These are phyloP conservation scores for Aristolochia fimbriata DNA, from an alignment of 164 flowering plant species.

Conservation along the genomic window DNA sequence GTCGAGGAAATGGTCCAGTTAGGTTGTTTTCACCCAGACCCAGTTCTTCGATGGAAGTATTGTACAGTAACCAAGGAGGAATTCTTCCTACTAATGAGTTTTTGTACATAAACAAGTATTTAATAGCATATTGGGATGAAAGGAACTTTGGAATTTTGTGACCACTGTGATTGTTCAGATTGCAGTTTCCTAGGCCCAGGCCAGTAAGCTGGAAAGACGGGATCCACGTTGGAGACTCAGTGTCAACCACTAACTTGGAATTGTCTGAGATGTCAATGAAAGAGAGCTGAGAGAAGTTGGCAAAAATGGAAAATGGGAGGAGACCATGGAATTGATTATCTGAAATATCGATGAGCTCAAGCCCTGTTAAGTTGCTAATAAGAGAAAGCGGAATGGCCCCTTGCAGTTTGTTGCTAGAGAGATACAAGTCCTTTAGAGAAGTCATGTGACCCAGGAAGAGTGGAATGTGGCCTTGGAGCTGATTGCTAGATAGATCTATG, in stretches of 20 bases:
- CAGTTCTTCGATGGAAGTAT: not conserved
- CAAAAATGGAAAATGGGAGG: conserved; percentile 4
- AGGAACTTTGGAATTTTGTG: conserved; percentile 3
- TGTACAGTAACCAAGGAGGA: conserved; percentile 5
- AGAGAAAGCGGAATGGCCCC: conserved; percentile 2
- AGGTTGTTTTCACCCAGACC: not conserved
- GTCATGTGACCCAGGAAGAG: not conserved
- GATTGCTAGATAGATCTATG: too few relatives aligned
- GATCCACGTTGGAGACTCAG: conserved; percentile 4
- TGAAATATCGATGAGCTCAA: not conserved
- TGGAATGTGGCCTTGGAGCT: too few relatives aligned
- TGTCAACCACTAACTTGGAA: conserved; percentile 1
- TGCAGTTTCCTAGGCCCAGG: not conserved
- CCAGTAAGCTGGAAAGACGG: conserved; percentile 5
- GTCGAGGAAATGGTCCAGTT: conserved; percentile 5
- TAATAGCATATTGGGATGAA: not conserved
- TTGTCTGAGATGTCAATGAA: not conserved
- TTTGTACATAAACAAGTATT: not conserved
- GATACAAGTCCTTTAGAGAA: not conserved
- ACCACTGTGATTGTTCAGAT: conserved; percentile 2
- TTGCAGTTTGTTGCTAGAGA: conserved; percentile 1
- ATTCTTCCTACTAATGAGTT: not conserved
- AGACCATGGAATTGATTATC: conserved; percentile 1
- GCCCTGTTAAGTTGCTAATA: not conserved
- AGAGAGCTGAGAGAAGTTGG: conserved; percentile 3